Evolutionary conservation across 768 basidiomycete species (phyloP).

Genomic region (Hemileccinum impolitum): DNA sequence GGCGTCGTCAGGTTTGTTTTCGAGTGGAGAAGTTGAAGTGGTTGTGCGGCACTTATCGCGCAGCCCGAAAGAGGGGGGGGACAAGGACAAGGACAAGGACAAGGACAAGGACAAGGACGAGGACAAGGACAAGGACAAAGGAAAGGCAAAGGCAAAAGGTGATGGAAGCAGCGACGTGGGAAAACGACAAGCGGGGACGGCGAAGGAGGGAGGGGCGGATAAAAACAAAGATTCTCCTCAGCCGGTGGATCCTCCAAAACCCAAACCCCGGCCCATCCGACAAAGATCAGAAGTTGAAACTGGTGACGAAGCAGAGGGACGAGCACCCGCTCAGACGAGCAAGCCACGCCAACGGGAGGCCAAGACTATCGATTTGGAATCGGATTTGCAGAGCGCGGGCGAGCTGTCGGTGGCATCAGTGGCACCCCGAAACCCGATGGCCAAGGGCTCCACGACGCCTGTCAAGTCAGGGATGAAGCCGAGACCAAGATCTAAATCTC

Average conservation of each 20-base stretch:
- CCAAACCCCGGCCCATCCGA: not conserved
- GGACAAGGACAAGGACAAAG: not conserved
- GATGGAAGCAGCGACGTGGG: not conserved
- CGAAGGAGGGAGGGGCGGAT: not conserved
- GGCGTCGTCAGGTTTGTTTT: constrained; percentile 5
- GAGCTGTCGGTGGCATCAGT: constrained; percentile 5
- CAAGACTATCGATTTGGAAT: constrained; percentile 1
- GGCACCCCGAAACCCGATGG: constrained; percentile 8
- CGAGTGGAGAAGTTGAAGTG: not conserved
- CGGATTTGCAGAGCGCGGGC: not conserved
- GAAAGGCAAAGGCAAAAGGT: not conserved
- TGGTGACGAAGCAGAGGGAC: not conserved
- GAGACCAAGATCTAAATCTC: constrained; percentile 14
- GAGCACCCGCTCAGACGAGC: not conserved
- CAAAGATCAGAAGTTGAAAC: not conserved
- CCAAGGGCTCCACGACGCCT: constrained; percentile 15
- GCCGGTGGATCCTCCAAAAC: not conserved
- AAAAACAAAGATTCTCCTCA: not conserved
- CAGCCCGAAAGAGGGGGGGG: not conserved
- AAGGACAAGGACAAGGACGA: too few species aligned
- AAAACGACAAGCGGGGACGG: not conserved
- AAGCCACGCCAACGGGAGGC: not conserved
- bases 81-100: not conserved
- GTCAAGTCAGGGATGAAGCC: constrained; percentile 29
- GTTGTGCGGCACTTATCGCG: not conserved